Conservation (phyloP, 306 rosid genomes). For the Trifolium repens region DNA sequence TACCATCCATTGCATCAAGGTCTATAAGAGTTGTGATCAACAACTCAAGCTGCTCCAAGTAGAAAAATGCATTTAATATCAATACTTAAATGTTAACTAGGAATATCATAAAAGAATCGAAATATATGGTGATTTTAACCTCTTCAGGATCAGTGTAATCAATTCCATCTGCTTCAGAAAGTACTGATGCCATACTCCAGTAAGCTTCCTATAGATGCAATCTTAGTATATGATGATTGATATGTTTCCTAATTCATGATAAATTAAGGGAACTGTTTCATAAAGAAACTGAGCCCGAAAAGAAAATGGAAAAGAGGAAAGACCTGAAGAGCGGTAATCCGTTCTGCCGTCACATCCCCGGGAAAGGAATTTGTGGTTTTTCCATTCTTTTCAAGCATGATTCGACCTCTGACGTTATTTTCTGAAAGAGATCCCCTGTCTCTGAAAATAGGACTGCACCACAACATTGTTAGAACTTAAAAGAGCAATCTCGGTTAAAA, state of each 20-base stretch:
- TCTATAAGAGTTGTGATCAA: slow-evolving; percentile 85
- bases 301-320: slow-evolving; percentile 17
- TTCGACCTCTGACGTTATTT: slow-evolving; percentile 49
- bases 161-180: slow-evolving; percentile 94
- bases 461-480: not conserved
- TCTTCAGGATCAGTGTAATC: slow-evolving; percentile 97
- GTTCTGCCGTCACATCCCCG: slow-evolving; percentile 73
- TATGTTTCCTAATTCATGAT: slow-evolving; percentile 30
- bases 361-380: slow-evolving; percentile 68
- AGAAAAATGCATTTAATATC: slow-evolving; percentile 33
- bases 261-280: slow-evolving; percentile 11
- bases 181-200: slow-evolving; percentile 93
- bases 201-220: slow-evolving; percentile 76
- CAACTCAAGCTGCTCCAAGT: slow-evolving; percentile 78
- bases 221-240: slow-evolving; percentile 32
- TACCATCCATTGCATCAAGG: slow-evolving; percentile 97
- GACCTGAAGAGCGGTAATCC: slow-evolving; percentile 85
- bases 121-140: slow-evolving; percentile 56
- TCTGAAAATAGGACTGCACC: slow-evolving; percentile 63
- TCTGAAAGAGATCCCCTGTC: slow-evolving; percentile 53
- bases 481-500: not conserved
- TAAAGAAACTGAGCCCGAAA: not conserved
- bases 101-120: slow-evolving; percentile 32
- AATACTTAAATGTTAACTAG: slow-evolving; percentile 26
- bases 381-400: slow-evolving; percentile 79